Conservation (phyloP, 257 asterid genomes). For the Salvia hispanica region DNA sequence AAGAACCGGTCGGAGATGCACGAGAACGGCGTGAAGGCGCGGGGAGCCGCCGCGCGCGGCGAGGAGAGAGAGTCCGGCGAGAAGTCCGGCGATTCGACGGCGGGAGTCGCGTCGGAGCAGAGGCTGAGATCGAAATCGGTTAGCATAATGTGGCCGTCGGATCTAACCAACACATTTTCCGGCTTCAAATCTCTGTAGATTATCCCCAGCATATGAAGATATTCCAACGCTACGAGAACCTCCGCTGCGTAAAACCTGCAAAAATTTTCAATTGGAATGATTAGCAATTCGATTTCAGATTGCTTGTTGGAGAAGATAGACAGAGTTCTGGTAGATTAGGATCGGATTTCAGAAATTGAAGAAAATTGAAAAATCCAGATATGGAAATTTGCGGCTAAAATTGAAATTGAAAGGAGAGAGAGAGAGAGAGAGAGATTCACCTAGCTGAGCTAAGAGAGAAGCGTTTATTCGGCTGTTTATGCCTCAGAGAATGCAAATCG, state of each 20-base stretch:
- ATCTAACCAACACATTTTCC: constrained; percentile 85
- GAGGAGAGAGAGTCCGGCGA: constrained; percentile 39
- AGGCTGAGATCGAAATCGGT: constrained; percentile 86
- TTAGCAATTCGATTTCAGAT: constrained; percentile 11
- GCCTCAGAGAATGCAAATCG: constrained; percentile 80
- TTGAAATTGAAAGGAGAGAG: neutral
- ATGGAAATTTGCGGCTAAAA: constrained; percentile 36
- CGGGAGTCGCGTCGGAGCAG: constrained; percentile 75
- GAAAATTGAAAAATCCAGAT: constrained; percentile 32
- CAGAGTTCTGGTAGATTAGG: constrained; percentile 35
- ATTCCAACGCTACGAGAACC: constrained; percentile 87
- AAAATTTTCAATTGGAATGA: neutral
- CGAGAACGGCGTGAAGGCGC: constrained; percentile 54
- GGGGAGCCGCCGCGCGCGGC: constrained; percentile 21
- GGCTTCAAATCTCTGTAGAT: constrained; percentile 89
- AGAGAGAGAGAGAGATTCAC: constrained; percentile 31
- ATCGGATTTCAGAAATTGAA: constrained; percentile 30
- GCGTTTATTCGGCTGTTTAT: constrained; percentile 70
- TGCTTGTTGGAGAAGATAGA: constrained; percentile 40
- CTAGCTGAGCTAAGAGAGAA: constrained; percentile 74
- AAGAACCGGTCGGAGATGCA: constrained; percentile 65
- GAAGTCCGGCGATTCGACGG: constrained; percentile 69
- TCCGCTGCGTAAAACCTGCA: constrained; percentile 88
- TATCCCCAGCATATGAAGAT: constrained; percentile 89
- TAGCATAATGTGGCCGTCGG: constrained; percentile 93